Conservation (phyloP, 768 basidiomycete genomes). For the Rhizopogon rudus region DNA sequence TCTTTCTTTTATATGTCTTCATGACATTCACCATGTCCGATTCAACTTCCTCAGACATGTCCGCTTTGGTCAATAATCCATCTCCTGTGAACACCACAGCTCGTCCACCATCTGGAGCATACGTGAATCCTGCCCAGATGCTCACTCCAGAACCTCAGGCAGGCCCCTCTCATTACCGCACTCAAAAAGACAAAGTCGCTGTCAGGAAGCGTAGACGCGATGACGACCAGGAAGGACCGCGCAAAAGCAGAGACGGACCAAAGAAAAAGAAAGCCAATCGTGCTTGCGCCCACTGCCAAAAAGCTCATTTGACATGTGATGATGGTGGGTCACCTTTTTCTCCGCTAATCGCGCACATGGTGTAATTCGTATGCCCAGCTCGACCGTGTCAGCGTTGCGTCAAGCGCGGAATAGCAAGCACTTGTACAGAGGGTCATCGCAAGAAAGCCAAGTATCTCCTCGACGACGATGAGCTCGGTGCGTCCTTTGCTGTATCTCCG, state of each 20-base stretch:
- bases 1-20: conserved; percentile 9
- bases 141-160: conserved; percentile 32
- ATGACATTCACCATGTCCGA: conserved; percentile 7
- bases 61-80: conserved; percentile 5
- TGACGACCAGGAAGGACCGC: conserved; percentile 51
- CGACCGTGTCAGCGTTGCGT: conserved; percentile 95
- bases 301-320: conserved; percentile 97
- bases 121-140: conserved; percentile 41
- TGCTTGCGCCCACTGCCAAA: conserved; percentile 95
- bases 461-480: conserved; percentile 90
- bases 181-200: conserved; percentile 35
- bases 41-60: conserved; percentile 4
- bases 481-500: conserved; percentile 16
- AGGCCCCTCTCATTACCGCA: conserved; percentile 15
- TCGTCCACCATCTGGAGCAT: conserved; percentile 20
- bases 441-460: conserved; percentile 98
- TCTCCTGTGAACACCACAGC: conserved; percentile 10
- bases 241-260: conserved; percentile 66
- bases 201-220: conserved; percentile 57
- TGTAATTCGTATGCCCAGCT: conserved; percentile 40
- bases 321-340: conserved; percentile 62
- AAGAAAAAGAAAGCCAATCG: conserved; percentile 95
- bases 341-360: conserved; percentile 9
- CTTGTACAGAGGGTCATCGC: conserved; percentile 90
- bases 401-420: conserved; percentile 85